phyloP scores from a whole-genome alignment of 2,329 filamentous ascomycete species.

The Colletotrichum sp. region DNA sequence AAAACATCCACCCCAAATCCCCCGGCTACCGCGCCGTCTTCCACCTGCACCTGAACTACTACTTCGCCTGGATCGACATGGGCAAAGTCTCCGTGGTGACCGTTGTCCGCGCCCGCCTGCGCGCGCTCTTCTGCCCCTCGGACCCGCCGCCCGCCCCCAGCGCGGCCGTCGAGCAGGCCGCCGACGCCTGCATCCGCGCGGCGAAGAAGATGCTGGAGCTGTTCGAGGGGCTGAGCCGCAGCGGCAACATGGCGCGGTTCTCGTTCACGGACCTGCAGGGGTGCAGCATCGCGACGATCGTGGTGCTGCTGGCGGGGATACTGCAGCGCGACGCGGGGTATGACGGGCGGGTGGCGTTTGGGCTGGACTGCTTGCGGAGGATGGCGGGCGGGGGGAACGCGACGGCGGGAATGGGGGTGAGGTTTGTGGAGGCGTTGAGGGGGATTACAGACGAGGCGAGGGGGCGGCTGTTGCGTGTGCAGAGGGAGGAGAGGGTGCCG shows the following conservation, averaged over 20 bases:
- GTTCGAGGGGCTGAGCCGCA: slow-evolving; percentile 32
- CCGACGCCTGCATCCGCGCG: slow-evolving; percentile 33
- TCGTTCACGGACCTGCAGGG: slow-evolving; percentile 45
- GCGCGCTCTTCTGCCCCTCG: slow-evolving; percentile 15
- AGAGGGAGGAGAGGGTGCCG: background rate
- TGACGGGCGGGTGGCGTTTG: slow-evolving; percentile 32
- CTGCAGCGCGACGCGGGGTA: slow-evolving; percentile 37
- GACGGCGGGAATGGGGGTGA: slow-evolving; percentile 27
- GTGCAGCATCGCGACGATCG: slow-evolving; percentile 41
- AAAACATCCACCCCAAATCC: slow-evolving; percentile 29
- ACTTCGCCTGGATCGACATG: slow-evolving; percentile 40
- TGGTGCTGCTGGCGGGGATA: slow-evolving; percentile 37
- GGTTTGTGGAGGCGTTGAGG: slow-evolving; percentile 29
- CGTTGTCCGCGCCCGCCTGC: slow-evolving; percentile 30
- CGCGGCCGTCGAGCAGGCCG: slow-evolving; percentile 21
- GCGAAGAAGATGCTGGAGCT: slow-evolving; percentile 34
- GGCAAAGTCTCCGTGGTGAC: slow-evolving; percentile 38
- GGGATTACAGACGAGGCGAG: slow-evolving; percentile 26
- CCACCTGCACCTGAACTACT: slow-evolving; percentile 40
- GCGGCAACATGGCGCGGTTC: slow-evolving; percentile 36
- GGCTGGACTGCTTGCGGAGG: slow-evolving; percentile 33
- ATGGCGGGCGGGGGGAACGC: slow-evolving; percentile 36
- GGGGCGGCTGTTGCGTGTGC: slow-evolving; percentile 7
- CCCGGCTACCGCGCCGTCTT: slow-evolving; percentile 35
- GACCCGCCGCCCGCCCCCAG: background rate